Conservation (phyloP, 495 filamentous ascomycete species). For the Diplogelasinospora grovesii region DNA sequence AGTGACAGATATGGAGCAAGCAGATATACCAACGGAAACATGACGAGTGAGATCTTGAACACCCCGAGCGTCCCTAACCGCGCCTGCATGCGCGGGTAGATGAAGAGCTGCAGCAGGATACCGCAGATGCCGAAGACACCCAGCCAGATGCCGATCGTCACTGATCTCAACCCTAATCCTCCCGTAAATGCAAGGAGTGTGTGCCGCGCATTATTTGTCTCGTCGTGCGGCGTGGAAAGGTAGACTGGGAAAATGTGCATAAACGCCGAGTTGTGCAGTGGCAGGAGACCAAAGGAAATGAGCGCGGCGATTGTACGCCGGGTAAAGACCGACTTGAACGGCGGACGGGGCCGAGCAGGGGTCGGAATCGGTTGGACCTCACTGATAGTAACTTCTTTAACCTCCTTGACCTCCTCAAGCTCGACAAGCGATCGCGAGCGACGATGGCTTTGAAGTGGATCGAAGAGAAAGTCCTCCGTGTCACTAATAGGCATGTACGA, state of each 20-base stretch:
- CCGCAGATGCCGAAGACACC: conserved; percentile 64
- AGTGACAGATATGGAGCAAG: conserved; percentile 61
- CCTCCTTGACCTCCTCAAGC: conserved; percentile 4
- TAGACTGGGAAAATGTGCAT: conserved; percentile 58
- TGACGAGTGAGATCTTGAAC: conserved; percentile 50
- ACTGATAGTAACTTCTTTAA: neutral
- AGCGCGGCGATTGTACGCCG: conserved; percentile 56
- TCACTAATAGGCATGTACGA: conserved; percentile 1
- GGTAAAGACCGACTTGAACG: conserved; percentile 50
- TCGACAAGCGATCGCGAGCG: neutral
- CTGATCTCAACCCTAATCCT: conserved; percentile 62
- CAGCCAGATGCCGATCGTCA: conserved; percentile 61
- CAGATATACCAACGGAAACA: conserved; percentile 62
- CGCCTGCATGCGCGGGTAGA: conserved; percentile 58
- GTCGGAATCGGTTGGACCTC: neutral
- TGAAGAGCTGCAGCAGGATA: conserved; percentile 60
- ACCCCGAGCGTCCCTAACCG: conserved; percentile 56
- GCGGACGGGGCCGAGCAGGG: neutral
- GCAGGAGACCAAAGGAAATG: conserved; percentile 57
- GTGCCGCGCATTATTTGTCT: conserved; percentile 14
- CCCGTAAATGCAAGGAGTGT: conserved; percentile 61
- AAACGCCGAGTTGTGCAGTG: conserved; percentile 71
- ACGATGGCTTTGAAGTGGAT: neutral
- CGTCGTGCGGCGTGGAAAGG: conserved; percentile 50
- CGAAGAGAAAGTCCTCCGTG: neutral